Evolutionary conservation across 129 eudicot species (phyloP), one percentile per base, ranked within the genome.

Genomic region (Centrapalus pauciflorus): DNA sequence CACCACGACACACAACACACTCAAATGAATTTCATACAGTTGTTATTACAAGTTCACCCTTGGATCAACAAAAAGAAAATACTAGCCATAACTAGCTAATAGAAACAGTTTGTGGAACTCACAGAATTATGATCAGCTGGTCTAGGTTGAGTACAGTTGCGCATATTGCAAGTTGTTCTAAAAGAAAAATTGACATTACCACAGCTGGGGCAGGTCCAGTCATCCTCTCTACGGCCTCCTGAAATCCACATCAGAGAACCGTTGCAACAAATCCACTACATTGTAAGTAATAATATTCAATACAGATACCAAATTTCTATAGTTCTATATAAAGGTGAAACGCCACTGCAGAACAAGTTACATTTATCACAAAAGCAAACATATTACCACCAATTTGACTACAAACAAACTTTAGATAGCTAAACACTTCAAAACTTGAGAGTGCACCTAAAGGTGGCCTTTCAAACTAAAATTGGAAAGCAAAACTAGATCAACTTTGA

Each of bases 171-270:
- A 4, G 95, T 90, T 40, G 95, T 90, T 69, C 95, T 81, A 50
- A 90, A 90, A 1, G 95, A 90, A 50, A 90, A 90, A 59, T 86
- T 90, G 79, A 90, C 95, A 79, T 90, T 90, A 62, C 95, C 97
- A 69, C 97, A 90, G 67, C 90, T 80, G 33, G 97, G 90, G 62
- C 96, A 89, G 62, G 90, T 89, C 96, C 96, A 89, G 69, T 89
- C 96, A 79, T 89, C 96, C 69, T 89, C 96, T 76, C 96, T 83
- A 25, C 95, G 90, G 19, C 90, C 95, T 68, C 96, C 96, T 89
- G 77, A 14, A 74, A 29, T 46, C 70, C n/a, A 78, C 34, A 4
- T 46, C 7, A 24, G 17, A 46, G 24, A 46, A 46, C 52, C 52
- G 17, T 46, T 46, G 24, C 24, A 46, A 46, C 52, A 46, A n/a